These are phyloP conservation scores for Kwoniella shivajii DNA, from an alignment of 1,284 basidiomycete species.

Conservation along the genomic window DNA sequence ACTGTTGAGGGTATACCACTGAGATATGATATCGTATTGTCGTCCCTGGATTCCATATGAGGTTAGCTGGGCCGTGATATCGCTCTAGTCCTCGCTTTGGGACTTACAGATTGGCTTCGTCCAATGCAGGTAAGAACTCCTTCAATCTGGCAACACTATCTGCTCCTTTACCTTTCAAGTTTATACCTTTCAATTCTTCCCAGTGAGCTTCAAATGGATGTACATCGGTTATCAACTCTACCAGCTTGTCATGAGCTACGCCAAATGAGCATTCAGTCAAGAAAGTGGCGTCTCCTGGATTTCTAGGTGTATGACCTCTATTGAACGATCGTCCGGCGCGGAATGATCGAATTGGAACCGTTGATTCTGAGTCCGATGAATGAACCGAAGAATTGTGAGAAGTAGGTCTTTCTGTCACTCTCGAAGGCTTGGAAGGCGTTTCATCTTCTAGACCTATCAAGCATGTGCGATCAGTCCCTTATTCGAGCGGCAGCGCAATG, in stretches of 20 bases:
- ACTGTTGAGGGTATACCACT: constrained; percentile 79
- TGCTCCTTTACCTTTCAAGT: constrained; percentile 75
- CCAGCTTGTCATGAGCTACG: constrained; percentile 83
- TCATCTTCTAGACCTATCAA: constrained; percentile 52
- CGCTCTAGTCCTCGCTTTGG: too few relatives aligned
- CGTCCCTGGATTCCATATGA: constrained; percentile 63
- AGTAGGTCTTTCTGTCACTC: constrained; percentile 22
- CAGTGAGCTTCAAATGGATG: constrained; percentile 94
- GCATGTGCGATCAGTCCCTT: neutral
- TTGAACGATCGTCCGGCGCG: constrained; percentile 12
- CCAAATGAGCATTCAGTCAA: constrained; percentile 91
- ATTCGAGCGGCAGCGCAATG: neutral
- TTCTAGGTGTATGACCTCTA: constrained; percentile 14
- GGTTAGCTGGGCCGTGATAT: too few relatives aligned
- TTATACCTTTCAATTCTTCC: constrained; percentile 76
- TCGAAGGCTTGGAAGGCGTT: constrained; percentile 65
- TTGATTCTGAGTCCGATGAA: constrained; percentile 18
- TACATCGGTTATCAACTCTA: constrained; percentile 91
- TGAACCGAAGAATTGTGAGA: constrained; percentile 13
- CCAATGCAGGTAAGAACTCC: constrained; percentile 86
- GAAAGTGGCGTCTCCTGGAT: constrained; percentile 70
- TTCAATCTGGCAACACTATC: constrained; percentile 90
- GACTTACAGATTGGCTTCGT: constrained; percentile 77
- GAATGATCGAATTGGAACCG: constrained; percentile 29
- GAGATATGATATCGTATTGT: constrained; percentile 80